Conservation (phyloP, 768 basidiomycete species). For the Kwoniella sp. region DNA sequence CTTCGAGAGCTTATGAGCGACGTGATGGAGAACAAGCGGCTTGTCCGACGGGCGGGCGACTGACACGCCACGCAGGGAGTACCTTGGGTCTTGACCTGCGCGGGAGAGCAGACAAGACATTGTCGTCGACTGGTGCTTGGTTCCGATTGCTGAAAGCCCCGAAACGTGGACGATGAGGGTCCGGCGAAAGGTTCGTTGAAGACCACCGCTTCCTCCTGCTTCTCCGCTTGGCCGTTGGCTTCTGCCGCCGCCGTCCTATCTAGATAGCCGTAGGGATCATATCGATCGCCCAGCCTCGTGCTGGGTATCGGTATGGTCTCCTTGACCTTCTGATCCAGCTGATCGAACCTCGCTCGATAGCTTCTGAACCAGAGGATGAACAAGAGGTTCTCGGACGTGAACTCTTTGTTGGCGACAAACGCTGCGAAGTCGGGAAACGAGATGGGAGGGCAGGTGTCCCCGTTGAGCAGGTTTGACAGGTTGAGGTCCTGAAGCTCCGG, state of each 20-base stretch:
- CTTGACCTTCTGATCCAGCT: constrained; percentile 11
- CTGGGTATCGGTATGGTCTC: constrained; percentile 31
- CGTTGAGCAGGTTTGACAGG: constrained; percentile 37
- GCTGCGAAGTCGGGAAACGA: constrained; percentile 39
- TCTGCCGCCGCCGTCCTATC: constrained; percentile 9
- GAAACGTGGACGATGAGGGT: not conserved
- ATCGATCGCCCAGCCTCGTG: constrained; percentile 32
- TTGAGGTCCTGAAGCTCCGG: constrained; percentile 27
- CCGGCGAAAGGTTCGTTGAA: constrained; percentile 7
- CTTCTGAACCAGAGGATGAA: constrained; percentile 44
- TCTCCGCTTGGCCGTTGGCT: not conserved
- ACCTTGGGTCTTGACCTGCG: too few species aligned
- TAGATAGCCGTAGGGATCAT: constrained; percentile 36
- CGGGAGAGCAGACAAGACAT: not conserved
- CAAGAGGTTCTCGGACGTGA: constrained; percentile 38
- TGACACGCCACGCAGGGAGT: not conserved
- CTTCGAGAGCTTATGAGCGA: constrained; percentile 3
- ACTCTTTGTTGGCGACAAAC: constrained; percentile 40
- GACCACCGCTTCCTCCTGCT: not conserved
- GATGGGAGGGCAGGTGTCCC: constrained; percentile 42
- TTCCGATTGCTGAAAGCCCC: not conserved
- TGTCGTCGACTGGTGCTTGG: not conserved
- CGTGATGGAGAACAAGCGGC: constrained; percentile 7
- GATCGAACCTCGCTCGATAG: constrained; percentile 28
- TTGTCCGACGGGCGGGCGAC: not conserved